Percentiles rank a stretch among this genome's conserved stretches.
Conservation (phyloP, 1,284 basidiomycete genomes). For the Mycena citricolor region DNA sequence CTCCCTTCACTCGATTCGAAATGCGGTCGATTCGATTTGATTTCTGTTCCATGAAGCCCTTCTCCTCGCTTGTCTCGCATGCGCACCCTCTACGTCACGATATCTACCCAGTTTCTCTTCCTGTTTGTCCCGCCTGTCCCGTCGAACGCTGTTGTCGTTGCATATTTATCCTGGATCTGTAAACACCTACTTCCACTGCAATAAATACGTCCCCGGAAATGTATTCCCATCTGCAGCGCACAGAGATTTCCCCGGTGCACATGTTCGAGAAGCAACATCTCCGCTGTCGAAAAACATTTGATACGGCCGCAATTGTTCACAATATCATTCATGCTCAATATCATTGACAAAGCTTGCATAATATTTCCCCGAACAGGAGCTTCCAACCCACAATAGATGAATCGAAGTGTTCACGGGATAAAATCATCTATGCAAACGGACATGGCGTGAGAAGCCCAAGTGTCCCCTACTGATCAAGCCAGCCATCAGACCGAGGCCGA, state of each 20-base stretch:
- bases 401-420: too few relatives aligned
- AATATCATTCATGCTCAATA: too few relatives aligned
- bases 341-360: constrained; percentile 11
- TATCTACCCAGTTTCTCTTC: constrained; percentile 29
- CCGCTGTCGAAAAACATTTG: constrained; percentile 21
- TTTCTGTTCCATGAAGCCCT: too few relatives aligned
- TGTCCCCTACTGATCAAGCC: constrained; percentile 14
- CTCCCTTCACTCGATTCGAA: constrained; percentile 7
- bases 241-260: constrained; percentile 13
- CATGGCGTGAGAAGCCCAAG: constrained; percentile 17
- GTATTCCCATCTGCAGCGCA: constrained; percentile 23
- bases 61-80: constrained; percentile 31
- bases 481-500: constrained; percentile 34
- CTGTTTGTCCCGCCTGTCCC: constrained; percentile 29
- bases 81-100: constrained; percentile 40
- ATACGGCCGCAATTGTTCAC: constrained; percentile 14
- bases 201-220: constrained; percentile 31
- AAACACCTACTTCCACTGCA: too few relatives aligned
- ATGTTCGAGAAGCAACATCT: constrained; percentile 22
- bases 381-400: constrained; percentile 1
- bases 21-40: constrained; percentile 17
- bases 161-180: constrained; percentile 43
- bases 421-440: constrained; percentile 11
- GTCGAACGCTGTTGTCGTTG: constrained; percentile 29
- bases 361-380: constrained; percentile 19